Base-by-base conservation (phyloP, 2,329 filamentous ascomycete species). In the Phaeosphaeriaceae sp. region DNA sequence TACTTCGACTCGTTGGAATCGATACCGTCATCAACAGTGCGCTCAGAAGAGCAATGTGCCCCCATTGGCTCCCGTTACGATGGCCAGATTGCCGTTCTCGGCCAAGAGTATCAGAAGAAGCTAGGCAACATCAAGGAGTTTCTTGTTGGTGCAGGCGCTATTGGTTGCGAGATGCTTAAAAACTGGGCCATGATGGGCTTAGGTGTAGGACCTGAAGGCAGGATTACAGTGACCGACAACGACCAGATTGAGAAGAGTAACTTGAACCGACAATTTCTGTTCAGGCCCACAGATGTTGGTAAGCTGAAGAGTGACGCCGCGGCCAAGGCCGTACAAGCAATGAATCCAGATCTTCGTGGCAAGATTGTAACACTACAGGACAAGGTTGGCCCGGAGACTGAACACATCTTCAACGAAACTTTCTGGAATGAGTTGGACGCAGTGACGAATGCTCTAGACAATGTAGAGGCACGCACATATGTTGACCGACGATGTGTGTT, bases 111-210 rank as follows among this genome's bases (percentile, higher is more conserved):
- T 75, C 94, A 99, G 75, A 88, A 96, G 42, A 97, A 96, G 81
- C 83, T 99, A 61, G 84, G 88, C 52, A 96, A 97, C 66, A 76
- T 94, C 54, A 94, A 87, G 67, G 86, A 97, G 66, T 99, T 99
- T 79, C 81, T 99, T 46, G 94, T 99, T 49, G 94, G 94, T 61
- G 91, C 94, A 38, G 94, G 94, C 65, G 94, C 95, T 56, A 99
- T 99, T 72, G 94, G 94, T 37, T 99, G 94, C 69, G 94, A 99
- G 72, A 99, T 97, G 89, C 79, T 99, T 61, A 99, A 99, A 84
- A 97, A 97, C 75, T 99, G 94, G 92, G 93, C 95, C 29, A 95
- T 99, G 92, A 96, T 97, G 73, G 94, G 94, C 60, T 81, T 99
- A 23, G 93, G 88, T 36, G 90, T 89, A 37, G 94, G 94, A 3